Conservation (phyloP, 73 alveolate species). For the Paramecium primaurelia region DNA sequence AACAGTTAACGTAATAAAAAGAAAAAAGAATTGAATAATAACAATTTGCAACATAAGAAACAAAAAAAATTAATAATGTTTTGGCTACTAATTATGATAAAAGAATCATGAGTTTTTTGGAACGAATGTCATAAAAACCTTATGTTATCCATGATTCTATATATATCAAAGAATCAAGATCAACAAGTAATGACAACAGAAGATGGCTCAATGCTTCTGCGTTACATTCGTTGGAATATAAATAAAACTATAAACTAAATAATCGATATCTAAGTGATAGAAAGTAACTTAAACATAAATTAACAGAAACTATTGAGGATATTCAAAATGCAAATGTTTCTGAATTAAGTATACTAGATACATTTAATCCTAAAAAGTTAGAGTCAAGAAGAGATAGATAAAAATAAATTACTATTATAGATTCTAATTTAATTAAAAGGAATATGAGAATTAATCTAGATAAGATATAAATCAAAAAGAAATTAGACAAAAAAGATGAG, state of each 20-base stretch:
- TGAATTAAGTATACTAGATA: background rate
- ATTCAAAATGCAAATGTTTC: background rate
- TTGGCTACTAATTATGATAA: slow-evolving; percentile 3
- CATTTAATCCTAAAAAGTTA: background rate
- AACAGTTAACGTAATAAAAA: background rate
- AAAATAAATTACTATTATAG: background rate
- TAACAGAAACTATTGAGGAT: background rate
- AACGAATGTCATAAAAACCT: background rate
- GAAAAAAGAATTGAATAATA: background rate
- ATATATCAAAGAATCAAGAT: background rate
- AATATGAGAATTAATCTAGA: background rate
- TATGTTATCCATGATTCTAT: background rate
- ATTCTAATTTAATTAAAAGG: background rate
- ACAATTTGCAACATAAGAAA: background rate
- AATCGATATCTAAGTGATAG: background rate
- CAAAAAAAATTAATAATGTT: background rate
- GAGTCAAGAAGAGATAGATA: background rate
- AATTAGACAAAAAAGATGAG: background rate
- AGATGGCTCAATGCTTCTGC: slow-evolving; percentile 49
- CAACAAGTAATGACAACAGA: background rate
- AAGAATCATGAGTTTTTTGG: background rate
- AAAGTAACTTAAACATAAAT: background rate
- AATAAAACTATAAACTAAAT: background rate
- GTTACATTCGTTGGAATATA: background rate
- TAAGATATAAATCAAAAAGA: background rate